phyloP scores from a whole-genome alignment of 805 yeast species.

The Metschnikowia cerradonensis region DNA sequence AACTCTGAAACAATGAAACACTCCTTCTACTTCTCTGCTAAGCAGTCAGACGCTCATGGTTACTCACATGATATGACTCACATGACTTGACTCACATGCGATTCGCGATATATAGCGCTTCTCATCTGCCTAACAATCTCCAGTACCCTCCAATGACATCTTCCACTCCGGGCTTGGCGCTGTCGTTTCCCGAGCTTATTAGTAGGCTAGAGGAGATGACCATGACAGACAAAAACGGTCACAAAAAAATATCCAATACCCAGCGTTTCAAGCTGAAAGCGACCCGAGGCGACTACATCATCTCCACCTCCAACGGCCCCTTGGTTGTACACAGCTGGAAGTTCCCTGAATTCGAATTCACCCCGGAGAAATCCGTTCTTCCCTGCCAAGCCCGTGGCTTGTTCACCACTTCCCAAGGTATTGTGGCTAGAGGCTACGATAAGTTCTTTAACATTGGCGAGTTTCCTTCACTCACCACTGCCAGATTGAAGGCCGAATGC shows the following conservation, averaged over 20 bases:
- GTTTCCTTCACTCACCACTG: slow-evolving; percentile 11
- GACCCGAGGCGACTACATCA: slow-evolving; percentile 15
- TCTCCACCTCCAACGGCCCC: slow-evolving; percentile 10
- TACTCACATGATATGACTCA: too few species aligned
- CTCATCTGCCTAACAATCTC: background rate
- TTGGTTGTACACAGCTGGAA: slow-evolving; percentile 52
- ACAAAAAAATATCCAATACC: background rate
- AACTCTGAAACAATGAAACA: too few species aligned
- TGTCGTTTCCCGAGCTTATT: slow-evolving; percentile 19
- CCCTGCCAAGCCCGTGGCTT: slow-evolving; percentile 84
- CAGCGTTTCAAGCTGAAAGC: slow-evolving; percentile 8
- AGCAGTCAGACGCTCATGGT: too few species aligned
- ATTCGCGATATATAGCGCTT: too few species aligned
- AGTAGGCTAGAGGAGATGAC: slow-evolving; percentile 16
- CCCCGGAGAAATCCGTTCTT: slow-evolving; percentile 46
- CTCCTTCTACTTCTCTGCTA: too few species aligned
- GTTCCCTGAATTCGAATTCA: slow-evolving; percentile 88
- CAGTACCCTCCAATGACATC: background rate
- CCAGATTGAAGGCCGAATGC: slow-evolving; percentile 28
- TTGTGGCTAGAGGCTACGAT: slow-evolving; percentile 85
- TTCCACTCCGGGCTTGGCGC: background rate
- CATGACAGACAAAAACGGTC: slow-evolving; percentile 2
- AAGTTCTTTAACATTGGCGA: slow-evolving; percentile 88
- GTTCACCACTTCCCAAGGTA: slow-evolving; percentile 50
- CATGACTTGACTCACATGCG: too few species aligned